Base-by-base conservation (phyloP, 768 basidiomycete genomes). In the Termitomyces sp. region DNA sequence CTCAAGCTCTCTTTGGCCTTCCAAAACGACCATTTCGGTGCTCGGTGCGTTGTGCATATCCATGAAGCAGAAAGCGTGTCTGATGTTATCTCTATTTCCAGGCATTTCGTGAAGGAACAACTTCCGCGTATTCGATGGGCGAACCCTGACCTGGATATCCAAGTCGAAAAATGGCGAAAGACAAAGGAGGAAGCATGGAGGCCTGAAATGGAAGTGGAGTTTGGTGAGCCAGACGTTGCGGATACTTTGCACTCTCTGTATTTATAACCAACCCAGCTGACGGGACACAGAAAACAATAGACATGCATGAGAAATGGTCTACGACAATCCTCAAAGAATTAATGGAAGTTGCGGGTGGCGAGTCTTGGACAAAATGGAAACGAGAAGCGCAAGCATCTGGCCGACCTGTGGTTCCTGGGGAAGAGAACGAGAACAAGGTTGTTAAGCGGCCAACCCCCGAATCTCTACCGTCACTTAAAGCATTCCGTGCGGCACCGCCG, bases 101-200 rank as follows among this genome's bases (percentile, higher is more conserved):
- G 91, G 46, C 85, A 90, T 74, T 92, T 93, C 61, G 78, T 88
- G 39, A 89, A 88, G 66, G 84, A 92, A 41, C 79, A 88, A n/a
- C 72, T 93, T 0, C 88, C 88, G 1, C 78, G 88, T 31, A 88
- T 93, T 75, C 86, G 83, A 12, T 91, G 82, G 69, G 86, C 83
- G 1, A 92, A 93, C 64, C 90, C 90, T 0, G 68, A 75, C 8
- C 64, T 92, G 26, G 74, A 80, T 31, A 84, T 93, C 36, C 71
- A 79, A 33, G 81, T 91, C 0, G 76, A 79, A 61, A 84, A 77
- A 58, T 70, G 77, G 45, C 73, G 70, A 33, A 89, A 88, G 70
- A 72, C 76, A 10, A 69, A 71, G 54, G 70, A 79, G 20, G 86
- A 87, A 18, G 66, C 63, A 1, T 89, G 83, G 86, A 74, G 73